Conservation (phyloP, 1,284 basidiomycete species). For the Ganoderma meredithae region DNA sequence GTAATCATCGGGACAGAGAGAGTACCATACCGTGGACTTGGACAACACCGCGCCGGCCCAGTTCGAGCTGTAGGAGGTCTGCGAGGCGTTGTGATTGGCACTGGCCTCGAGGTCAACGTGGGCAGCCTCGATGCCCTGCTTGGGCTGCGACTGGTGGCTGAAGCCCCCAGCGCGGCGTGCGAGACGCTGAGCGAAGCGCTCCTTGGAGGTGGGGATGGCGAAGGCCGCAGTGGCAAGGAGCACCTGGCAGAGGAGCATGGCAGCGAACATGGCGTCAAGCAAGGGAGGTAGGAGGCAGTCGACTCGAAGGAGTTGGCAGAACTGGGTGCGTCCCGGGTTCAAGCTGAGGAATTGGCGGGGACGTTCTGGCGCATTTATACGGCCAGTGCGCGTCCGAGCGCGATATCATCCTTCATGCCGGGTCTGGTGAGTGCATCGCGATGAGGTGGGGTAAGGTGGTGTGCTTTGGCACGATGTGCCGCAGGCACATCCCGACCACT, state of each 20-base stretch:
- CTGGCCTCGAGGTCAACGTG: not conserved
- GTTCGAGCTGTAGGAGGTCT: slow-evolving; percentile 38
- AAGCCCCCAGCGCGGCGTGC: slow-evolving; percentile 26
- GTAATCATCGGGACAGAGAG: no score
- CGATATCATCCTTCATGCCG: no score
- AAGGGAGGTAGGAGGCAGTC: no score
- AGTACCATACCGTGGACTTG: slow-evolving; percentile 31
- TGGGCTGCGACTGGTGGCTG: slow-evolving; percentile 31
- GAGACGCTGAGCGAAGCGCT: slow-evolving; percentile 30
- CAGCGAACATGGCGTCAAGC: slow-evolving; percentile 25
- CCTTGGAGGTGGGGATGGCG: slow-evolving; percentile 29
- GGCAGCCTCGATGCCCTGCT: not conserved
- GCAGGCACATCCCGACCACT: no score
- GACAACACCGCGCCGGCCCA: slow-evolving; percentile 38
- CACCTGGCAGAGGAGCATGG: slow-evolving; percentile 31
- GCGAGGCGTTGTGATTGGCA: slow-evolving; percentile 27
- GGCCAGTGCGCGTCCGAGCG: no score
- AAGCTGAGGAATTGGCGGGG: no score
- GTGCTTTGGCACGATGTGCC: no score
- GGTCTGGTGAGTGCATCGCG: no score
- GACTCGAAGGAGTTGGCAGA: no score
- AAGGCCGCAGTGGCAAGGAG: slow-evolving; percentile 34
- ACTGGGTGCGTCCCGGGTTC: no score
- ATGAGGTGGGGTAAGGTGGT: no score
- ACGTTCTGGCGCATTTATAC: no score